These are phyloP conservation scores for Aureobasidium sp. DNA, from an alignment of 2,329 filamentous ascomycete genomes.

Conservation along the genomic window DNA sequence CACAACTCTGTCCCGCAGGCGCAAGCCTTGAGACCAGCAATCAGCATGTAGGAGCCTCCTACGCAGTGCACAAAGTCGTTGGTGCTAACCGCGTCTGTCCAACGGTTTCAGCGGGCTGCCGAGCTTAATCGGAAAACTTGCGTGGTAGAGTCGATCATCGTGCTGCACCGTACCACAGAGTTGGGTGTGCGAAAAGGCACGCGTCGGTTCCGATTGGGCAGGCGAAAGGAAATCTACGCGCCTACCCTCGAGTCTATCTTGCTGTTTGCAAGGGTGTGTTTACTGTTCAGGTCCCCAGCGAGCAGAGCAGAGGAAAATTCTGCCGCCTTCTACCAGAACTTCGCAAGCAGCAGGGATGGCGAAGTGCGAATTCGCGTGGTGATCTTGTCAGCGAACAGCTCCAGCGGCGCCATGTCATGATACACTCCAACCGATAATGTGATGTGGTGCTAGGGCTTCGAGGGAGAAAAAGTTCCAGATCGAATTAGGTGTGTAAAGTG, in stretches of 20 bases:
- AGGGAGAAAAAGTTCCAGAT: background rate
- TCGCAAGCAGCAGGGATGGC: too few relatives aligned
- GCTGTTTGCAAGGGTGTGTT: background rate
- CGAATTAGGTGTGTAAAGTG: background rate
- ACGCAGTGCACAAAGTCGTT: constrained; percentile 7
- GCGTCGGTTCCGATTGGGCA: background rate
- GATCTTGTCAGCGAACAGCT: background rate
- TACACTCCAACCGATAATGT: background rate
- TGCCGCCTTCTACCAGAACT: background rate
- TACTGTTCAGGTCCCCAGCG: background rate
- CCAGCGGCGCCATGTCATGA: background rate
- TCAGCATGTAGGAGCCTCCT: constrained; percentile 5
- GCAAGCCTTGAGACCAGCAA: background rate
- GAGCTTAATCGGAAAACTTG: background rate
- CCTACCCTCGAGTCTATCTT: constrained; percentile 1
- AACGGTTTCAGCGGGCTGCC: background rate
- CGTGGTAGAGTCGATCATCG: constrained; percentile 9
- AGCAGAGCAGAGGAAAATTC: background rate
- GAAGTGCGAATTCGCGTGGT: background rate
- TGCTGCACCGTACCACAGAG: background rate
- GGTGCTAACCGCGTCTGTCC: background rate
- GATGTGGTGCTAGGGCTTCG: background rate
- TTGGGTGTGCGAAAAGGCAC: background rate
- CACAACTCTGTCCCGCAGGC: background rate
- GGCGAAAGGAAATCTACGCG: background rate